Evolutionary conservation across 2,329 filamentous ascomycete species (phyloP), one percentile per base, ranked within the genome.

Genomic region (Colletotrichum limetticola): DNA sequence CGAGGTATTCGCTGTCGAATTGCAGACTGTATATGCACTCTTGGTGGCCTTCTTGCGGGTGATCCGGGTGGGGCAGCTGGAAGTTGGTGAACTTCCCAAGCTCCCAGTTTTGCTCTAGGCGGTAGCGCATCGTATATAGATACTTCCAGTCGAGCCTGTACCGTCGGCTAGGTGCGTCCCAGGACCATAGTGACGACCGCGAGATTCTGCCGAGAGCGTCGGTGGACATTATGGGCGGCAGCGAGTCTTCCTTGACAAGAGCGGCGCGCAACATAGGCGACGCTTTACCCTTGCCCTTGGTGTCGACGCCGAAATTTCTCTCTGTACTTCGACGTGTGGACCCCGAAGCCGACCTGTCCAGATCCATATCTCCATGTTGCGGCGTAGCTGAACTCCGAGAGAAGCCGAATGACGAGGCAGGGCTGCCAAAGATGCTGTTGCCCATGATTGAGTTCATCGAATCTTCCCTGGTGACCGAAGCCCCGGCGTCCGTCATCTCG

Each of bases 11-110:
- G 1, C 92, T 89, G 66, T 93, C 93, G 79, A 96, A 97, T 81
- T 99, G 96, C 66, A 99, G 91, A 2, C 94, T 96, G 82, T 99
- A 99, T 14, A 99, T 95, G 81, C 95, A 98, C 79, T 98, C 96
- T 24, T 88, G 89, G 80, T 99, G 97, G 1, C 94, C 94, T 80
- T 98, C 96, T 37, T 94, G 88, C 1, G 91, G 91, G 78, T 95
- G 88, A 49, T 91, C 88, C 0, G 95, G 95, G 78, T 98, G 95
- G 0, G 97, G 97, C 1, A 99, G 88, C 80, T 97, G 95, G 78
- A 98, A 98, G 75, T 95, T 97, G 3, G 88, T 91, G 80, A 90
- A 98, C 71, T 91, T 92, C 4, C 94, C 95, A 24, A 91, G 88
- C 72, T 94, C 91, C 97, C 97, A 99, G 80, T 99, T 98, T 8